phyloP scores from a whole-genome alignment of 441 rosid genomes.

The Cnidoscolus chayamansa region DNA sequence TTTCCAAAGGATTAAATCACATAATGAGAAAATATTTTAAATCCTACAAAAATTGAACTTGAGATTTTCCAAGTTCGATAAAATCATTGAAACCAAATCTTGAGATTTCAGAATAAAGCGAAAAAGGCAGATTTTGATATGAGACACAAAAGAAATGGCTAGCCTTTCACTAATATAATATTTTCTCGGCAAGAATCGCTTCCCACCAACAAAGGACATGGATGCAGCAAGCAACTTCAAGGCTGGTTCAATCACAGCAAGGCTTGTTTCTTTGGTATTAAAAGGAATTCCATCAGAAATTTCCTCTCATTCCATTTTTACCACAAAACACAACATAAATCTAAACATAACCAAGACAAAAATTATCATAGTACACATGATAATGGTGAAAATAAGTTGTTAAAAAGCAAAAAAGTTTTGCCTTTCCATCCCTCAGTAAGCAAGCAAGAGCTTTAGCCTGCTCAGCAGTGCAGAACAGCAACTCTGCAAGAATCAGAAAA shows the following conservation, averaged over 20 bases:
- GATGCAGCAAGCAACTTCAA: neutral
- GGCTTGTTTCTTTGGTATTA: neutral
- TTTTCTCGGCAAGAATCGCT: neutral
- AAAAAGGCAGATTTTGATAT: no score
- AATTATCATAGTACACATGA: constrained; percentile 8
- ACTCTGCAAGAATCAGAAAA: constrained; percentile 19
- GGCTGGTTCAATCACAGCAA: neutral
- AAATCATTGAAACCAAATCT: no score
- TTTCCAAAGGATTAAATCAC: no score
- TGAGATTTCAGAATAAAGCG: no score
- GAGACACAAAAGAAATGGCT: no score
- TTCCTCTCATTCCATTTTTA: neutral
- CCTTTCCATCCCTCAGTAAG: neutral
- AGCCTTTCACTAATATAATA: no score
- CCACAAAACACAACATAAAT: neutral
- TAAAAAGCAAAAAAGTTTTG: neutral
- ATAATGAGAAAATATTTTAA: no score
- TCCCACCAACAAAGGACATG: neutral
- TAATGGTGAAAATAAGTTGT: neutral
- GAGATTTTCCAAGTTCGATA: no score
- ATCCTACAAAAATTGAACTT: no score
- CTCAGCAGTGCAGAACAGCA: constrained; percentile 20
- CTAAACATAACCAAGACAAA: neutral
- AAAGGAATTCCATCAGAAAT: neutral
- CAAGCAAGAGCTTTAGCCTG: constrained; percentile 9